Base-by-base conservation (phyloP, 2,329 filamentous ascomycete genomes). In the Zymoseptoria crescenta region DNA sequence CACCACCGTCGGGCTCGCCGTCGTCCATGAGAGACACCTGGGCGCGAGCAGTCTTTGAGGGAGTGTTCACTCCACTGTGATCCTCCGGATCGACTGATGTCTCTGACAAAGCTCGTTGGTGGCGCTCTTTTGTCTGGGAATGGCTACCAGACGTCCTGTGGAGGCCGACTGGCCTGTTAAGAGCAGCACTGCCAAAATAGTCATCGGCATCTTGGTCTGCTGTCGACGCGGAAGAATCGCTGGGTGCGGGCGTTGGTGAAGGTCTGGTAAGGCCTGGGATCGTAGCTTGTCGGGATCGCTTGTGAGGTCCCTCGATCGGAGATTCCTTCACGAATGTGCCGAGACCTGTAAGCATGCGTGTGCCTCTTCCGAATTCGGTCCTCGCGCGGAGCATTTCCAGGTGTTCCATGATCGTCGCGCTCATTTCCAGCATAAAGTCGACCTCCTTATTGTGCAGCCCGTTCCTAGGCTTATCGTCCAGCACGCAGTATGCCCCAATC, bases 401-500 rank as follows among this genome's bases (percentile, higher is more conserved):
- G 59, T 87, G 84, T 21, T 83, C 79, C 74, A 85, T 84, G 7
- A 85, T 75, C 3, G 83, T 80, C 16, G 74, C 72, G 0, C 79
- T 75, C 70, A 87, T 76, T 52, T 83, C 81, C 27, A 79, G 76
- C 68, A 88, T 74, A 54, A 84, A 86, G 21, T 77, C 74, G 2
- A 79, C 60, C 52, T 84, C 80, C 5, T 75, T 74, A 0, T 74
- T 65, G 7, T 72, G 73, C 16, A 87, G 66, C 0, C 79, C 80
- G 51, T 79, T 65, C 19, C 82, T 79, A 0, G 82, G 79, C 19
- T 77, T 74, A 41, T 81, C 78, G 62, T 87, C 84, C 4, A 84
- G 73, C 1, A 87, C 78, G 54, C 81, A 80, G 58, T 84, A 83
- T 10, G 78, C 79, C 8, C 85, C 85, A 58, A 88, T 82, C 50